These are phyloP conservation scores for Aegle marmelos DNA, from an alignment of 345 rosid genomes.

Conservation along the genomic window DNA sequence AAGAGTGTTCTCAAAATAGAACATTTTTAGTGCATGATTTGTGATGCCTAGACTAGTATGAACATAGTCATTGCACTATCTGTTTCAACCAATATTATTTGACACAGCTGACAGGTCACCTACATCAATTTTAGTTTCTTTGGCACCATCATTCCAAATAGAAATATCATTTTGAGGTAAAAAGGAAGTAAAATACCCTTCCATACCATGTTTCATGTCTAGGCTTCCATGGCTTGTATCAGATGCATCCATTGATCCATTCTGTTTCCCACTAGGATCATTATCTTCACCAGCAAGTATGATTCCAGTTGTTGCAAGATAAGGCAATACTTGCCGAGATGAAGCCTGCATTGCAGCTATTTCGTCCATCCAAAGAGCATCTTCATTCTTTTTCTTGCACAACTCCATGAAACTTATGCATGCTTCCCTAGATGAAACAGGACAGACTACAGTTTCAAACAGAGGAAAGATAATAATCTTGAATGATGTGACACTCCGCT, in stretches of 20 bases:
- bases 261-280: slow-evolving; percentile 38
- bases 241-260: slow-evolving; percentile 45
- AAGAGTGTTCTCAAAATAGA: neutral
- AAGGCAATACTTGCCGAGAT: slow-evolving; percentile 69
- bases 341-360: slow-evolving; percentile 87
- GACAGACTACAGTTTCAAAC: neutral
- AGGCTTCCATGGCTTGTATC: slow-evolving; percentile 48
- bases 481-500: neutral
- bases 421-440: slow-evolving; percentile 65
- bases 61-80: neutral
- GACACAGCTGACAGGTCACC: neutral
- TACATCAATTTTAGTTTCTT: neutral
- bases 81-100: neutral
- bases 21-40: neutral
- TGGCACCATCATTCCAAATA: neutral
- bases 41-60: neutral
- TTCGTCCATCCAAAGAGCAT: slow-evolving; percentile 90
- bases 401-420: slow-evolving; percentile 80
- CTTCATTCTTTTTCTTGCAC: slow-evolving; percentile 96
- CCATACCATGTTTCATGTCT: slow-evolving; percentile 58
- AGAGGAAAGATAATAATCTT: neutral
- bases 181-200: neutral
- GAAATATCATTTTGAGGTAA: slow-evolving; percentile 9
- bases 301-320: slow-evolving; percentile 76
- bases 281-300: slow-evolving; percentile 72